These are phyloP conservation scores for Rosa chinensis DNA, from an alignment of 306 rosid genomes.

Conservation along the genomic window DNA sequence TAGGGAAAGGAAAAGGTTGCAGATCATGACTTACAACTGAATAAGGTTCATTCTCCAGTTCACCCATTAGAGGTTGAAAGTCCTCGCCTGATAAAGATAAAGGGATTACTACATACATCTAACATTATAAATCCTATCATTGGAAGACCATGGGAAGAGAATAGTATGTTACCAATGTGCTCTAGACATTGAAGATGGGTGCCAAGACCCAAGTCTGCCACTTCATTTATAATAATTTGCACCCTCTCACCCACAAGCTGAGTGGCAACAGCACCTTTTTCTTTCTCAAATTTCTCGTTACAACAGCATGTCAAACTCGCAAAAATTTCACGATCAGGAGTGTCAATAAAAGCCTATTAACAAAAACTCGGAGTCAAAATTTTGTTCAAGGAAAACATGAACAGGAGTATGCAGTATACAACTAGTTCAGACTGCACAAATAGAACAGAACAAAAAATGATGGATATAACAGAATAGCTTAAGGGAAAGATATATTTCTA, in stretches of 20 bases:
- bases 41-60: slow-evolving; percentile 48
- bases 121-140: slow-evolving; percentile 11
- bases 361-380: not conserved
- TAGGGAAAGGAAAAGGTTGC: not conserved
- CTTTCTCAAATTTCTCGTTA: slow-evolving; percentile 56
- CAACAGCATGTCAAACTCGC: slow-evolving; percentile 66
- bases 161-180: slow-evolving; percentile 62
- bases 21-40: slow-evolving; percentile 52
- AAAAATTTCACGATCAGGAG: slow-evolving; percentile 74
- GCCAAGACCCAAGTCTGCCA: slow-evolving; percentile 54
- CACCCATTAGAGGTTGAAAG: slow-evolving; percentile 65
- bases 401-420: not conserved
- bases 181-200: slow-evolving; percentile 71
- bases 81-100: slow-evolving; percentile 57
- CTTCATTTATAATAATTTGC: slow-evolving; percentile 77
- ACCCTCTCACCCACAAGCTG: slow-evolving; percentile 88
- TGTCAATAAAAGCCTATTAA: slow-evolving; percentile 76
- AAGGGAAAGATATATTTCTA: too few relatives aligned
- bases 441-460: not conserved
- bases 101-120: slow-evolving; percentile 25
- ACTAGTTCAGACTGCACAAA: not conserved
- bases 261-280: slow-evolving; percentile 84
- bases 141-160: slow-evolving; percentile 18
- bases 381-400: not conserved
- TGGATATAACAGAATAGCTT: not conserved